Evolutionary conservation across 2,329 filamentous ascomycete genomes (phyloP), one percentile per base, ranked within the genome.

Genomic region (Sporothrix brunneoviolacea): DNA sequence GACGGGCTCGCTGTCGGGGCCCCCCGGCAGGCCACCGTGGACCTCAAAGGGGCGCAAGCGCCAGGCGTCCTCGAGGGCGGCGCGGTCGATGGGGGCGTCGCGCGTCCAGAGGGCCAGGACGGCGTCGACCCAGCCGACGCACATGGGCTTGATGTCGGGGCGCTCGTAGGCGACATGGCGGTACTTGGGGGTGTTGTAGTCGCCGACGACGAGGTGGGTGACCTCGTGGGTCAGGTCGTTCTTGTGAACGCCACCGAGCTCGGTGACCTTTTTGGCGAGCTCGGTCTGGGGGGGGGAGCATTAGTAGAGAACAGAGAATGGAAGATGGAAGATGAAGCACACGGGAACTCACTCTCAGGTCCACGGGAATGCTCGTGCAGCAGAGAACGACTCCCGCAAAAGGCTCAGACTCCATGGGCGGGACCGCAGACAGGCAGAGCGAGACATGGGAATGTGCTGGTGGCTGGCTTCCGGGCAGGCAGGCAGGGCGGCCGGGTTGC

Each of bases 221-320:
- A 95, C 89, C 65, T 96, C 89, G 51, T 87, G 88, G n/a, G 91
- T 97, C 39, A 98, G 80, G 66, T 98, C 91, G 66, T 90, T 86
- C 61, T 87, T 90, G 74, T 95, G 87, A 54, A 79, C 68, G 45
- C 91, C 93, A 57, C 93, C 93, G 74, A 98, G 89, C 63, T 95
- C 82, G 56, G 74, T 68, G 16, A 87, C 86, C 54, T 82, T 80
- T 43, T 74, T 68, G 15, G 79, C 80, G 43, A 89, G 74, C 48
- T 80, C 51, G 21, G 50, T 50, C 47, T 55, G 41, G 19, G 13
- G 4, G 21, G 10, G 16, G 19, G 37, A 33, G 30, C 37, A 21
- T 48, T 60, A 52, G 48, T 55, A 45, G 16, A 51, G 32, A 13
- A 16, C n/a, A 18, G 28, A 49, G 48, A 22, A 32, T 12, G 18